A percentile compares a stretch with the other conserved stretches of the same genome.
Evolutionary conservation across 2,329 filamentous ascomycete genomes (phyloP).

Genomic region (Trichoderma koningiopsis): DNA sequence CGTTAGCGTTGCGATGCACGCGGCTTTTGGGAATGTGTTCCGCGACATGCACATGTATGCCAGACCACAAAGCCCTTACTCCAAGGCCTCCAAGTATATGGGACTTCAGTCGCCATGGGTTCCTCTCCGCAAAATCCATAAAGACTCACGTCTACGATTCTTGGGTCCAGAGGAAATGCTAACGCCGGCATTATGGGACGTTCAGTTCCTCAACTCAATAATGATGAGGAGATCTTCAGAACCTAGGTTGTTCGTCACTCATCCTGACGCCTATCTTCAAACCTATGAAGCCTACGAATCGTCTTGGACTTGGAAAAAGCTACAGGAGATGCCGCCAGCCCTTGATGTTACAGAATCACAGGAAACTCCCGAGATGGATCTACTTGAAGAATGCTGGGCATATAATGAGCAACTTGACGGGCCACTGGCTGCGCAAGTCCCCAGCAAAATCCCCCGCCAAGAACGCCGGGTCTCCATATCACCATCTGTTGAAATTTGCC

Average conservation of each 20-base stretch:
- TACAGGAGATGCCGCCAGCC: slow-evolving; percentile 64
- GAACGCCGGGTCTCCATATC: slow-evolving; percentile 46
- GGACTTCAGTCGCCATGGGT: slow-evolving; percentile 70
- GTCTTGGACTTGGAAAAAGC: slow-evolving; percentile 71
- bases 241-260: slow-evolving; percentile 73
- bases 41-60: slow-evolving; percentile 46
- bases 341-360: slow-evolving; percentile 49
- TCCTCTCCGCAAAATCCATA: slow-evolving; percentile 75
- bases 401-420: slow-evolving; percentile 68
- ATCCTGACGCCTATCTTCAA: slow-evolving; percentile 74
- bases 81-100: slow-evolving; percentile 49
- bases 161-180: slow-evolving; percentile 72
- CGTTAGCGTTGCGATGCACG: slow-evolving; percentile 63
- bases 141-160: slow-evolving; percentile 71
- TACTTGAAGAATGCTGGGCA: slow-evolving; percentile 66
- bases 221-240: slow-evolving; percentile 74
- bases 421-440: slow-evolving; percentile 48
- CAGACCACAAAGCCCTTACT: slow-evolving; percentile 34
- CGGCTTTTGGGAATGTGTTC: slow-evolving; percentile 63
- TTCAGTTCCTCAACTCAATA: slow-evolving; percentile 69
- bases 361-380: slow-evolving; percentile 62
- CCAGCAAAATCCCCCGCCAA: slow-evolving; percentile 47
- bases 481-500: slow-evolving; percentile 42
- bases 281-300: slow-evolving; percentile 54
- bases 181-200: slow-evolving; percentile 71